Conservation (phyloP, 305 asterid species). For the Fraxinus greggii region DNA sequence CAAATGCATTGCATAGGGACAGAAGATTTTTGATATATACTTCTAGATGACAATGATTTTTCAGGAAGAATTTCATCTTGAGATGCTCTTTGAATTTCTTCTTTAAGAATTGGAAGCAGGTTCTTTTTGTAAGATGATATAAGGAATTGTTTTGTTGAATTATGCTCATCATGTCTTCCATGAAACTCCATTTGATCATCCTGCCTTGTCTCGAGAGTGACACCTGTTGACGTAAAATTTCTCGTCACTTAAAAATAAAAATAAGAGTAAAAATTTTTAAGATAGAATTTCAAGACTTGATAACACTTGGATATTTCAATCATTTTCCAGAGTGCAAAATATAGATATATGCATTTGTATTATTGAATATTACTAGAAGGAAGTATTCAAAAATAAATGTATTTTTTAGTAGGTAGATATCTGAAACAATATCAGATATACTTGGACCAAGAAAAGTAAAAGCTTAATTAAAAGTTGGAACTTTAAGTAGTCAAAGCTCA, state of each 20-base stretch:
- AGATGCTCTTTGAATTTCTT: slow-evolving; percentile 40
- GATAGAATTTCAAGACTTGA: not conserved
- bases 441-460: slow-evolving; percentile 27
- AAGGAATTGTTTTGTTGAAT: slow-evolving; percentile 55
- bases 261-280: not conserved
- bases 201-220: slow-evolving; percentile 61
- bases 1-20: not conserved
- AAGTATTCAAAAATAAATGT: not conserved
- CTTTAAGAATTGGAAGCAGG: slow-evolving; percentile 51
- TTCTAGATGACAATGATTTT: slow-evolving; percentile 35
- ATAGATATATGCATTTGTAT: not conserved
- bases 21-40: slow-evolving; percentile 30
- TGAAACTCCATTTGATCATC: slow-evolving; percentile 55
- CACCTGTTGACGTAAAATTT: slow-evolving; percentile 40
- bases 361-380: not conserved
- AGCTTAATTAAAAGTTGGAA: slow-evolving; percentile 6
- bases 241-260: not conserved
- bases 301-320: not conserved
- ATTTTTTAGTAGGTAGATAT: not conserved
- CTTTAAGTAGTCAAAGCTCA: slow-evolving; percentile 28
- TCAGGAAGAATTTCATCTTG: slow-evolving; percentile 20
- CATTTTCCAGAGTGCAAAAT: not conserved
- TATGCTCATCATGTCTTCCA: slow-evolving; percentile 50
- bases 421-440: not conserved
- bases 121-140: slow-evolving; percentile 55